These are phyloP conservation scores for Boeremia exigua DNA, from an alignment of 2,329 filamentous ascomycete species.

Conservation along the genomic window DNA sequence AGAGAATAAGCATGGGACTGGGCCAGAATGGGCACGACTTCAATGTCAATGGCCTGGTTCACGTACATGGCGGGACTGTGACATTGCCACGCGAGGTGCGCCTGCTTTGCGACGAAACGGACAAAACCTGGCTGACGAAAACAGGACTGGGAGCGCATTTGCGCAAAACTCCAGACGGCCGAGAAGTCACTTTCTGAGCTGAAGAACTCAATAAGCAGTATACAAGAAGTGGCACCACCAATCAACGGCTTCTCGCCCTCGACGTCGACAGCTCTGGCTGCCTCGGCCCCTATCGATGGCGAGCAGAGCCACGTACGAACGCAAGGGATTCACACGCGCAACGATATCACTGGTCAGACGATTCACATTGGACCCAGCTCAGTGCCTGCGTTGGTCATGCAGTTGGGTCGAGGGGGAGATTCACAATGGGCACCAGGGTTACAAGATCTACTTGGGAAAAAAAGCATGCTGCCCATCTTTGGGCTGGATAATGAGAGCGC, in stretches of 20 bases:
- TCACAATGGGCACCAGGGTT: constrained; percentile 58
- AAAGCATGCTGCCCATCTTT: constrained; percentile 67
- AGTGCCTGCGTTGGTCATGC: constrained; percentile 66
- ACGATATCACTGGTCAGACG: constrained; percentile 65
- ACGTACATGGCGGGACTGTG: constrained; percentile 48
- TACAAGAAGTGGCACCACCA: constrained; percentile 44
- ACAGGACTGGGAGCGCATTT: constrained; percentile 57
- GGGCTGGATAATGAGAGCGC: constrained; percentile 69
- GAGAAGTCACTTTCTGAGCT: constrained; percentile 56
- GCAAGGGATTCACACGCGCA: constrained; percentile 66
- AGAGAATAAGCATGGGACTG: constrained; percentile 43
- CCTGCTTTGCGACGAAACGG: not conserved
- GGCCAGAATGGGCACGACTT: constrained; percentile 47
- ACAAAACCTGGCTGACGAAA: constrained; percentile 24
- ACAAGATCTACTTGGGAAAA: constrained; percentile 63
- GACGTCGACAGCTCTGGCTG: constrained; percentile 41
- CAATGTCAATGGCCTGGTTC: constrained; percentile 45
- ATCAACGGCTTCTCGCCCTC: constrained; percentile 43
- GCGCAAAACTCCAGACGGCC: constrained; percentile 55
- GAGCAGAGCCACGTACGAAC: constrained; percentile 51
- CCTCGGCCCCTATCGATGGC: constrained; percentile 44
- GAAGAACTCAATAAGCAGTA: constrained; percentile 48
- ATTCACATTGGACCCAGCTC: constrained; percentile 68
- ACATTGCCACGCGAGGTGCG: constrained; percentile 49
- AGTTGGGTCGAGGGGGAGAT: constrained; percentile 53